Base-by-base conservation (phyloP, 768 basidiomycete species). In the Boletus vinaceobasis region DNA sequence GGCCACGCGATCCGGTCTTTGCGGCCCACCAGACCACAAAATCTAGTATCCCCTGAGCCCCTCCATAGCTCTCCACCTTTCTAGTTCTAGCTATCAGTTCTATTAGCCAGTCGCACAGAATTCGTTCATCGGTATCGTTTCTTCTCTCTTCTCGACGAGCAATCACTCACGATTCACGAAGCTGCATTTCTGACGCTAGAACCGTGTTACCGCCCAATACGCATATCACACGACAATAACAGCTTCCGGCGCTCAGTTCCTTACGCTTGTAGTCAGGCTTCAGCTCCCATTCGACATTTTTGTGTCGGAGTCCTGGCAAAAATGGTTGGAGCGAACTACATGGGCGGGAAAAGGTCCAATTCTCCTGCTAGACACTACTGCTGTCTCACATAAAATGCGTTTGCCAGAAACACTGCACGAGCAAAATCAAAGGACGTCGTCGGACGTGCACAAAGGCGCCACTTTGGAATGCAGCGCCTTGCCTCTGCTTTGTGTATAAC, bases 271-370 rank as follows among this genome's bases (percentile, higher is more conserved):
- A 11, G 7, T 5, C 15, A 9, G 37, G 6, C 23, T 23, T 27
- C 29, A 10, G 31, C 31, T 15, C 10, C 29, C 31, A 33, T 33
- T 59, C 13, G 19, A 29, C 31, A 26, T 43, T 19, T 37, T 42
- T 13, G n/a, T 17, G 5, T 35, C 19, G 4, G 39, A 14, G 27
- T 8, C 23, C 10, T 46, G n/a, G 23, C 43, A 21, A 51, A 26
- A 45, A 86, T 87, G 85, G 71, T 72, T 21, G 86, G 87, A 7
- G 87, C 85, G 31, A 88, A 88, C 61, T 88, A 88, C 57, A 88
- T 86, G 85, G 87, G 87, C 23, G 87, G 87, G 13, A 85, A 81
- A 72, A 77, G 84, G 86, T 84, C 45, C 35, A 68, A 19, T 49
- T 52, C 15, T 39, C 23, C 23, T 37, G 33, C 36, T 31, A 40